Evolutionary conservation across 2,329 filamentous ascomycete species (phyloP), one percentile per base, ranked within the genome.

Genomic region (Hymenoscyphus scutula): DNA sequence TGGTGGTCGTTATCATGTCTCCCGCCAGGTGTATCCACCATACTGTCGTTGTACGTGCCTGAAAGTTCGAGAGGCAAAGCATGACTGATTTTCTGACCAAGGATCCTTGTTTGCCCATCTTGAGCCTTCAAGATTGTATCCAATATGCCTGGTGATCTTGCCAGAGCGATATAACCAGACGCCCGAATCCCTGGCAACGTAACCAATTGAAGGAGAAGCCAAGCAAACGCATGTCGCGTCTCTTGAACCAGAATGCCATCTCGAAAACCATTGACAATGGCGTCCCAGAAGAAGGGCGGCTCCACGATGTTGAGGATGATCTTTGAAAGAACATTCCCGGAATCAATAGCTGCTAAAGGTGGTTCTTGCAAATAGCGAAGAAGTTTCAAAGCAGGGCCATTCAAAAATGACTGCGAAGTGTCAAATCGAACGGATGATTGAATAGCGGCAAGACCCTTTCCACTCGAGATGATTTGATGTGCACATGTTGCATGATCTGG

Each of bases 1-100:
- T 69, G 76, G 69, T 82, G 83, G 68, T 92, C 89, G 60, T 93
- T 93, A 72, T 92, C 87, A 66, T 93, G 89, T 0, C 89, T 81
- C 0, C 88, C 88, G 0, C 89, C 89, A 0, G 88, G 81, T 1
- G 53, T 57, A 3, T 53, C 48, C 5, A 66, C 65, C 5, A 60
- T 53, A 55, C 68, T 60, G 13, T 58, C 25, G 10, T 2, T 37
- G 62, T 48, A 29, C 62, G 32, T 34, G 66, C 59, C 5, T 69
- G 68, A 5, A 13, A 32, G 10, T 27, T 51, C 68, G 15, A 67
- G 53, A 67, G 71, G 60, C 0, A 78, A 57, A 27, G 74, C 64
- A 58, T 79, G 71, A 48, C 76, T 71, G 60, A 81, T 77, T 59
- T 75, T 78, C 23, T 78, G 71, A 8, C 72, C 77, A 2, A 75